Conservation (phyloP, 345 rosid species). For the Eutrema yunnanense region DNA sequence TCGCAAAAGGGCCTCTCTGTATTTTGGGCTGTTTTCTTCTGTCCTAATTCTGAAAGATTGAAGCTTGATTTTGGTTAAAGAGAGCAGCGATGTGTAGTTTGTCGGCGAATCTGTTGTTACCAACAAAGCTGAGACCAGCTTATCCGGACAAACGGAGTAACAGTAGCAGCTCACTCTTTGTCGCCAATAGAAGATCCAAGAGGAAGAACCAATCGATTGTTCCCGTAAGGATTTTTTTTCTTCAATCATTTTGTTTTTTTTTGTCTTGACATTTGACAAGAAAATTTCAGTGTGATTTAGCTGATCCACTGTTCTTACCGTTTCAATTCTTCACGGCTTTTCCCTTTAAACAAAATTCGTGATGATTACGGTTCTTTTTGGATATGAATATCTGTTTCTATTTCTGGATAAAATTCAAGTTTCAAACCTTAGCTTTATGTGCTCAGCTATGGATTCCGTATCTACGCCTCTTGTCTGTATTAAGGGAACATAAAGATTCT, state of each 20-base stretch:
- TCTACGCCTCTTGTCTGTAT: neutral
- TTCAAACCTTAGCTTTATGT: neutral
- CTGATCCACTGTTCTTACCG: neutral
- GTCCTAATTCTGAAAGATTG: slow-evolving; percentile 15
- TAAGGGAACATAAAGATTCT: neutral
- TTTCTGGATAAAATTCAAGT: neutral
- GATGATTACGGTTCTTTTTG: neutral
- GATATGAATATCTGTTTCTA: neutral
- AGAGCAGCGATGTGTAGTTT: slow-evolving; percentile 47
- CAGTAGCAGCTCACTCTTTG: slow-evolving; percentile 33
- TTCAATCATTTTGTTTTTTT: neutral
- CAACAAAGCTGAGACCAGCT: slow-evolving; percentile 42
- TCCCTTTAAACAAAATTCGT: neutral
- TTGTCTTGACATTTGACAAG: neutral
- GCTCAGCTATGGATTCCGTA: neutral
- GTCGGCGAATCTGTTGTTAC: slow-evolving; percentile 35
- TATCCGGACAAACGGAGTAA: slow-evolving; percentile 41
- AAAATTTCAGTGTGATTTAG: neutral
- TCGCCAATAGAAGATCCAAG: slow-evolving; percentile 41
- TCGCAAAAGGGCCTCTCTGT: slow-evolving; percentile 1
- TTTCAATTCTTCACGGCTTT: neutral
- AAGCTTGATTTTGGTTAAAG: slow-evolving; percentile 26
- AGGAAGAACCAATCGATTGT: slow-evolving; percentile 37
- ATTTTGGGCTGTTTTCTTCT: neutral
- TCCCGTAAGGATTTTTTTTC: slow-evolving; percentile 45